Base-by-base conservation (phyloP, 2,329 filamentous ascomycete species). In the Sporothrix protearum region DNA sequence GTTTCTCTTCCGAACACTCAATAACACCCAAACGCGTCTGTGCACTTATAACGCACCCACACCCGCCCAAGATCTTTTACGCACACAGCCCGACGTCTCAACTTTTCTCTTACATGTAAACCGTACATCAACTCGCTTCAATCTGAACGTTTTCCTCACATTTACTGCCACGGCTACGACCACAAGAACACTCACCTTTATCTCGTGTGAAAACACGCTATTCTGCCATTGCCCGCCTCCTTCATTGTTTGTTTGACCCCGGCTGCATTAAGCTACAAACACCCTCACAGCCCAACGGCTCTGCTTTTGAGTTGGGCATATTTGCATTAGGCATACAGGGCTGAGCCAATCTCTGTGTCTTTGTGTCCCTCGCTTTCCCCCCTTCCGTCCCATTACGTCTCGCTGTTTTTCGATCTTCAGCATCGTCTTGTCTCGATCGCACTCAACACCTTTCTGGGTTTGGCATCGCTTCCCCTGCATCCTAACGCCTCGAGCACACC, bases 291-390 rank as follows among this genome's bases (percentile, higher is more conserved):
- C 61, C 51, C 33, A 42, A 33, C 70, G 70, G 30, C 64, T 64
- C 45, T 36, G 28, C 42, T 64, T 66, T 66, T 66, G 79, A 80
- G 81, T 87, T 86, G 83, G 85, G 85, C 84, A 85, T 81, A 81
- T 84, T 81, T 87, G 85, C 85, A 85, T 86, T 55, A 70, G 64
- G 59, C 57, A 51, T n/a, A 28, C 16, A 22, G 45, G 42, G 10
- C 33, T 70, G 42, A 30, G 42, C 19, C 42, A 10, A 49, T 68
- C 66, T 68, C 70, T 53, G 64, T 25, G 33, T 68, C 49, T 28
- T 36, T 19, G 30, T 55, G 66, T 42, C 49, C 36, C 49, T 68
- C 22, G 12, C 66, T 61, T 69, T 16, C 7, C 39, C 39, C 42
- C 28, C 39, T 36, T n/a, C 42, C 39, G 53, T n/a, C 39, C 28